Percentiles rank a stretch among this genome's conserved stretches.
These are phyloP conservation scores for Tarenaya hassleriana DNA, from an alignment of 345 rosid genomes.

Conservation along the genomic window DNA sequence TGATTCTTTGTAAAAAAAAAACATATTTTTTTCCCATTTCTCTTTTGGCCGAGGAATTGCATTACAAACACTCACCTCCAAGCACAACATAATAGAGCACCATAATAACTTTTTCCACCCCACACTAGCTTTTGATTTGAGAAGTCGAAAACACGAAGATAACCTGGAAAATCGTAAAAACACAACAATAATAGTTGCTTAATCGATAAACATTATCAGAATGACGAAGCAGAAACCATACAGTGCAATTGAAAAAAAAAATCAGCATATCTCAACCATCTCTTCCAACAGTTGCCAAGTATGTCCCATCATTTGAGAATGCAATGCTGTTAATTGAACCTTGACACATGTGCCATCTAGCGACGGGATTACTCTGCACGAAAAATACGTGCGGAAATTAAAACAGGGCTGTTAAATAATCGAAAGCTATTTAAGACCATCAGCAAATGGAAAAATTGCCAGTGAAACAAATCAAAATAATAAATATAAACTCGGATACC, in stretches of 20 bases:
- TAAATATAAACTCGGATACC: constrained; percentile 40
- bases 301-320: constrained; percentile 77
- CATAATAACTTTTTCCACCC: constrained; percentile 34
- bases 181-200: constrained; percentile 2
- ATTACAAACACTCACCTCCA: constrained; percentile 31
- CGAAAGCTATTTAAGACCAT: background rate
- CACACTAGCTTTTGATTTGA: constrained; percentile 31
- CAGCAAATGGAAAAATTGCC: constrained; percentile 13
- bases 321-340: constrained; percentile 85
- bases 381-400: constrained; percentile 25
- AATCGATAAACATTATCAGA: constrained; percentile 3
- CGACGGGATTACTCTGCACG: constrained; percentile 91
- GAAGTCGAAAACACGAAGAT: constrained; percentile 89
- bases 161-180: constrained; percentile 43
- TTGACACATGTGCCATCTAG: constrained; percentile 97
- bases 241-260: constrained; percentile 20
- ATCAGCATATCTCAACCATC: constrained; percentile 41
- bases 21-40: too few relatives aligned
- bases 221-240: background rate
- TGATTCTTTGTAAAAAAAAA: too few relatives aligned
- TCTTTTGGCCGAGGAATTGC: too few relatives aligned
- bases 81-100: constrained; percentile 33
- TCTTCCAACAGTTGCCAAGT: constrained; percentile 95
- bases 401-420: constrained; percentile 6
- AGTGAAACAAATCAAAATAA: background rate